These are phyloP conservation scores for Xylaria sp. DNA, from an alignment of 2,329 filamentous ascomycete genomes.

Conservation along the genomic window DNA sequence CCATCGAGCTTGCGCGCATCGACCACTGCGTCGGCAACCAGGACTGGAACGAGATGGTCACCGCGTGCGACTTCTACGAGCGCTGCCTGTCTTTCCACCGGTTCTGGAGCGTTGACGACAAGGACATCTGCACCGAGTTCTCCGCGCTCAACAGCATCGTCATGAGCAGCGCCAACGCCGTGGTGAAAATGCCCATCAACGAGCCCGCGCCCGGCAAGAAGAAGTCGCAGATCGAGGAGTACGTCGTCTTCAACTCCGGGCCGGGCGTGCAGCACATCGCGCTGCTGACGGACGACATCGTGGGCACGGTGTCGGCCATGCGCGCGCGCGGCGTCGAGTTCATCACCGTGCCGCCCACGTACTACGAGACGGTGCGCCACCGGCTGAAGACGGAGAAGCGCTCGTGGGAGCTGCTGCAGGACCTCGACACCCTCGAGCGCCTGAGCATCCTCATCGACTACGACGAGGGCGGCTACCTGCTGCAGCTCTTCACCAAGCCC, in stretches of 20 bases:
- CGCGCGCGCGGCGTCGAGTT: constrained; percentile 92
- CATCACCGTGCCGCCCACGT: constrained; percentile 87
- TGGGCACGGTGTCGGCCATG: constrained; percentile 79
- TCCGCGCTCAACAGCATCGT: constrained; percentile 89
- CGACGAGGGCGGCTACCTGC: constrained; percentile 88
- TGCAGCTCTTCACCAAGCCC: constrained; percentile 84
- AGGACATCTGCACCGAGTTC: constrained; percentile 91
- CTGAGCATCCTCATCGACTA: constrained; percentile 95
- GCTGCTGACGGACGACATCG: constrained; percentile 82
- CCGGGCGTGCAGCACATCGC: constrained; percentile 95
- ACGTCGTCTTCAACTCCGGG: constrained; percentile 88
- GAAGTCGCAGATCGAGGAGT: constrained; percentile 94
- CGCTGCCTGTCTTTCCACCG: constrained; percentile 90
- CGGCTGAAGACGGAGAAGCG: constrained; percentile 74
- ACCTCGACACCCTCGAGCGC: constrained; percentile 78
- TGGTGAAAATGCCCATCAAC: constrained; percentile 99
- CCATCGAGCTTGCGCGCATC: constrained; percentile 76
- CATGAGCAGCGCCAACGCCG: constrained; percentile 85
- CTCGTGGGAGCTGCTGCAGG: constrained; percentile 76
- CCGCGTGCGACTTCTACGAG: constrained; percentile 80
- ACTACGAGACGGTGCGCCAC: constrained; percentile 81
- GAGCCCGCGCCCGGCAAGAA: constrained; percentile 91
- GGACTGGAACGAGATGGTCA: constrained; percentile 88
- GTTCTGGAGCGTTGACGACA: constrained; percentile 97
- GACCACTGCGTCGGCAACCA: constrained; percentile 99